phyloP scores from a whole-genome alignment of 768 basidiomycete species.

The Lentinula raphanica region DNA sequence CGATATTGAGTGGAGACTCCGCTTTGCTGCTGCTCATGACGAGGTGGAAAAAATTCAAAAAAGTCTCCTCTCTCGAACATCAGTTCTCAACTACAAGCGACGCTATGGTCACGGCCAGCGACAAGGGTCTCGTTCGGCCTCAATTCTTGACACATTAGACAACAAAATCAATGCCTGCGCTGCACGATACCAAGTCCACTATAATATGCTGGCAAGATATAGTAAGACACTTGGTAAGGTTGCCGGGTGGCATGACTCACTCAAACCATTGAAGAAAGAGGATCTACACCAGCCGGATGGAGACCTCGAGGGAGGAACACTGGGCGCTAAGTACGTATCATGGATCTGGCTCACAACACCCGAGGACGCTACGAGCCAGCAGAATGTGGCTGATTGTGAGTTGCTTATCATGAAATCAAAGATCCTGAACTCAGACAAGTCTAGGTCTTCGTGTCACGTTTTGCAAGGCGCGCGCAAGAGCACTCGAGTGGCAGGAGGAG shows the following conservation, averaged over 20 bases:
- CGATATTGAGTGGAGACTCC: constrained; percentile 4
- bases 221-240: background rate
- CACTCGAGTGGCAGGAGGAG: constrained; percentile 13
- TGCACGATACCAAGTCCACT: background rate
- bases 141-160: background rate
- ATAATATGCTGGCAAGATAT: background rate
- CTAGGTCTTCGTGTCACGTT: constrained; percentile 14
- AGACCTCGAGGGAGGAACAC: background rate
- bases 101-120: background rate
- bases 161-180: background rate
- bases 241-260: background rate
- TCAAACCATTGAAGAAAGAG: background rate
- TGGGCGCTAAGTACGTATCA: background rate
- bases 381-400: background rate
- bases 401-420: background rate
- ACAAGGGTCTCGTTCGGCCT: background rate
- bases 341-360: background rate
- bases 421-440: too few species aligned
- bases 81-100: background rate
- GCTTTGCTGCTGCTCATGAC: background rate
- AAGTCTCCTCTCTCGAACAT: background rate
- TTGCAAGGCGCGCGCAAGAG: constrained; percentile 13
- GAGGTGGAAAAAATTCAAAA: background rate
- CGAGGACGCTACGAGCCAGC: background rate
- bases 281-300: background rate